These are phyloP conservation scores for Galerina marginata DNA, from an alignment of 768 basidiomycete species.

Conservation along the genomic window DNA sequence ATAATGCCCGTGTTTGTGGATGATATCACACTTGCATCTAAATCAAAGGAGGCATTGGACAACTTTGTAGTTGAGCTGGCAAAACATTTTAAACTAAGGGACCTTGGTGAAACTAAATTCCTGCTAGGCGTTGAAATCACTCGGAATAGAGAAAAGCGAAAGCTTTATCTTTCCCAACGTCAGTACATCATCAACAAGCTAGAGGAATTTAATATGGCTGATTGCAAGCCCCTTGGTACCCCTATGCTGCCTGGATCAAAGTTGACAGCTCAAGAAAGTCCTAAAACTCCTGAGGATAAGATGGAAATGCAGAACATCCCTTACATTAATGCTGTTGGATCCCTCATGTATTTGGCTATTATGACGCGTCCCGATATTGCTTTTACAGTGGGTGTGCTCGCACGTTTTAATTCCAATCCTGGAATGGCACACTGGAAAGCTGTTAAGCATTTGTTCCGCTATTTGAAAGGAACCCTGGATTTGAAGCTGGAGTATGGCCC, in stretches of 20 bases:
- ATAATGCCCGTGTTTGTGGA: conserved; percentile 25
- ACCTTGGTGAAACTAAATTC: conserved; percentile 5
- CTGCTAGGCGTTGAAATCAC: conserved; percentile 1
- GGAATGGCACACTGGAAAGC: no score
- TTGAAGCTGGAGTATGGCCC: no score
- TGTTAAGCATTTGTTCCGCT: no score
- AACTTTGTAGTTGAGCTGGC: background rate
- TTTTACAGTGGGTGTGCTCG: no score
- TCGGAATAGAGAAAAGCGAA: background rate
- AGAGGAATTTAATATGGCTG: conserved; percentile 28
- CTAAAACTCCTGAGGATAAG: conserved; percentile 25
- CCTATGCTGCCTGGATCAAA: conserved; percentile 33
- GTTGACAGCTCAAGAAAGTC: conserved; percentile 25
- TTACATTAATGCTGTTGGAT: no score
- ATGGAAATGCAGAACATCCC: conserved; percentile 27
- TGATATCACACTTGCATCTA: conserved; percentile 14
- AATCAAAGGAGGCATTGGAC: background rate
- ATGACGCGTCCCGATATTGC: no score
- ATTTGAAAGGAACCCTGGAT: no score
- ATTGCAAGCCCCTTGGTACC: conserved; percentile 35
- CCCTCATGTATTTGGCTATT: no score
- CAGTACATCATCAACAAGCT: background rate
- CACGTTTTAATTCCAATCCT: no score
- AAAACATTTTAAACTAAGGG: conserved; percentile 1
- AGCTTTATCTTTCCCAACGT: background rate